Evolutionary conservation across 2,329 filamentous ascomycete species (phyloP).

Genomic region (Penicillium capsulatum): DNA sequence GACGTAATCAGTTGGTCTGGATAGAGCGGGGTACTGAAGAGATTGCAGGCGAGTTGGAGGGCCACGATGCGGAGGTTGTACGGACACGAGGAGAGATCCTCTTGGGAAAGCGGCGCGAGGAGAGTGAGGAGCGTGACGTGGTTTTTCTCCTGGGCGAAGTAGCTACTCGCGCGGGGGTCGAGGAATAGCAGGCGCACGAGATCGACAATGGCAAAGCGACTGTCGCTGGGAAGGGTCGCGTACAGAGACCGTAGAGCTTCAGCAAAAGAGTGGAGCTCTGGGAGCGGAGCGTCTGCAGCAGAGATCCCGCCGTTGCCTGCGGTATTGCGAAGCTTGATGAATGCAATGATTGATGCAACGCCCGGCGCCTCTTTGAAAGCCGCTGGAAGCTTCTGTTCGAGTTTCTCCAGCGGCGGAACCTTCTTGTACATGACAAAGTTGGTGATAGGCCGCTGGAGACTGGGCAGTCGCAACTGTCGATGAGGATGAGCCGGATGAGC

Average conservation of each 20-base stretch:
- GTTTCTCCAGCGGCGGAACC: constrained; percentile 74
- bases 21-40: constrained; percentile 75
- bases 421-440: constrained; percentile 74
- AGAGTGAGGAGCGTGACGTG: constrained; percentile 62
- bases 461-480: constrained; percentile 64
- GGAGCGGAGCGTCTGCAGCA: constrained; percentile 63
- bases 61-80: constrained; percentile 82
- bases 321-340: constrained; percentile 58
- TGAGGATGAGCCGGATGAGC: constrained; percentile 74
- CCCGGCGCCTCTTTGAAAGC: constrained; percentile 53
- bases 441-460: constrained; percentile 59
- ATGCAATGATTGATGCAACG: constrained; percentile 63
- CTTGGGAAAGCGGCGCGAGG: constrained; percentile 40
- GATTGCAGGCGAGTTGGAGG: constrained; percentile 77
- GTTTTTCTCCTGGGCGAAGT: constrained; percentile 70
- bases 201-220: constrained; percentile 79
- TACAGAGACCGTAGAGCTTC: constrained; percentile 57
- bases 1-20: constrained; percentile 56
- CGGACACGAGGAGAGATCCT: constrained; percentile 58
- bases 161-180: constrained; percentile 75
- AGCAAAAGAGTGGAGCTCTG: constrained; percentile 64
- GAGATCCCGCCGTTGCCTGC: constrained; percentile 44
- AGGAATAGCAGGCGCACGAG: constrained; percentile 72
- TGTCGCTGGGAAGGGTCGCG: constrained; percentile 55
- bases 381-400: constrained; percentile 71